Percentiles rank a stretch among this genome's conserved stretches.
Conservation (phyloP, 2,329 filamentous ascomycete genomes). For the Cladosporium sp. region DNA sequence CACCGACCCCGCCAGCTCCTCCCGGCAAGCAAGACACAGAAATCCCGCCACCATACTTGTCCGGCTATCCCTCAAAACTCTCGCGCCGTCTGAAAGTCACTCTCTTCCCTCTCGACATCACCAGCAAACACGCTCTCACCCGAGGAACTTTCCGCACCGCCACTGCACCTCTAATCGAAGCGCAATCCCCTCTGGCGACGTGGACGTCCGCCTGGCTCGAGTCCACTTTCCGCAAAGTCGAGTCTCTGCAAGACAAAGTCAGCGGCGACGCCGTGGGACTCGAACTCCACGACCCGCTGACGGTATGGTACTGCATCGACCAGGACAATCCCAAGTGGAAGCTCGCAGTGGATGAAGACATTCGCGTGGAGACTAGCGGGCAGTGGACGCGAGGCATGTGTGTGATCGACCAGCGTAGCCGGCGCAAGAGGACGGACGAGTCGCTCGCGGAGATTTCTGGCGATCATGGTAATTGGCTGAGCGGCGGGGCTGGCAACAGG, state of each 20-base stretch:
- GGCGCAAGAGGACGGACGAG: conserved; percentile 47
- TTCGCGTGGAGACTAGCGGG: conserved; percentile 81
- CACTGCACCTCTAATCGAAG: conserved; percentile 21
- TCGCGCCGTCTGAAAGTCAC: conserved; percentile 41
- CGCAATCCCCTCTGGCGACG: conserved; percentile 40
- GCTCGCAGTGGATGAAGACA: conserved; percentile 60
- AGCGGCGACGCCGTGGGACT: conserved; percentile 36
- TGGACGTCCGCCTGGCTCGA: conserved; percentile 44
- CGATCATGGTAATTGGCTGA: conserved; percentile 75
- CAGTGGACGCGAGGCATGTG: conserved; percentile 96
- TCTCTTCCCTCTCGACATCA: conserved; percentile 48
- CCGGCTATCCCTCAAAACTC: conserved; percentile 40
- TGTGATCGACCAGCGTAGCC: conserved; percentile 68
- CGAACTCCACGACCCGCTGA: conserved; percentile 45
- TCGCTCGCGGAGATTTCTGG: conserved; percentile 58
- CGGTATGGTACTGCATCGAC: conserved; percentile 33
- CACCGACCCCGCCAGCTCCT: conserved; percentile 52
- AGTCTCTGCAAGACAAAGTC: conserved; percentile 34
- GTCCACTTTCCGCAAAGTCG: conserved; percentile 44
- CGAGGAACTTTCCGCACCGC: conserved; percentile 36
- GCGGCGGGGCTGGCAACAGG: conserved; percentile 68
- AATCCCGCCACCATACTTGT: conserved; percentile 29
- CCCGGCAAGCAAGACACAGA: conserved; percentile 24
- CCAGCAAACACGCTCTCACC: conserved; percentile 40
- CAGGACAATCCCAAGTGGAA: conserved; percentile 30